Conservation (phyloP, 192 early-diverging fungal species). For the Coemansia sp. region DNA sequence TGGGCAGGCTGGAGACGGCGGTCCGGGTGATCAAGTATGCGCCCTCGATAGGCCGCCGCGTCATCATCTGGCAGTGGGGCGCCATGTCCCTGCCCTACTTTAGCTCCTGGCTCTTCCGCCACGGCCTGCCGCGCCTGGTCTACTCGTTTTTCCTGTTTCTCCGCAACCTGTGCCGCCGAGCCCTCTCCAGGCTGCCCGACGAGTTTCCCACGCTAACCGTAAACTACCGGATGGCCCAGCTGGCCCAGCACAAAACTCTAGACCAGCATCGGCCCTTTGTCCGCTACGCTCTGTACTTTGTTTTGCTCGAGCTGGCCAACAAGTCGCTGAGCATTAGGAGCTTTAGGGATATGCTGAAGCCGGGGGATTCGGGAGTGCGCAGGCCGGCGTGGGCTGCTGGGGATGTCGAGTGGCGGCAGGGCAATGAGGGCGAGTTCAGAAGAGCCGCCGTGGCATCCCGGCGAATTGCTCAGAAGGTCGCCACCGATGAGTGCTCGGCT, state of each 20-base stretch:
- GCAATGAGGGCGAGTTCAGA: background rate
- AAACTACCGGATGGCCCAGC: conserved; percentile 23
- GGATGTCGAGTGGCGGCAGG: background rate
- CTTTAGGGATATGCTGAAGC: background rate
- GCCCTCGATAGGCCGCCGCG: conserved; percentile 13
- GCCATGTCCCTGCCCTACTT: conserved; percentile 4
- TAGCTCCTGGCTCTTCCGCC: conserved; percentile 3
- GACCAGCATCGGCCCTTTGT: conserved; percentile 22
- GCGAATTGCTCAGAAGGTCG: background rate
- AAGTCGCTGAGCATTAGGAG: conserved; percentile 10
- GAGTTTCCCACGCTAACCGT: background rate
- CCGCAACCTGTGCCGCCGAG: background rate
- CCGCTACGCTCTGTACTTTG: conserved; percentile 22
- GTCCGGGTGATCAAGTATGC: conserved; percentile 13
- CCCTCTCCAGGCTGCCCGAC: background rate
- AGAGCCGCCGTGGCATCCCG: background rate
- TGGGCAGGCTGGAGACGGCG: background rate
- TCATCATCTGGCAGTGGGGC: conserved; percentile 29
- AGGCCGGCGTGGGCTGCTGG: too few species aligned
- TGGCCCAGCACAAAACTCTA: conserved; percentile 21
- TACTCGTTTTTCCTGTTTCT: background rate
- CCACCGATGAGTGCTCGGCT: conserved; percentile 29
- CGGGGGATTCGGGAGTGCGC: background rate
- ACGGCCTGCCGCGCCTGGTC: background rate
- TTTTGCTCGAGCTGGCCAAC: conserved; percentile 12